Evolutionary conservation across 441 rosid species (phyloP).

Genomic region (Syzygium syzygioides): DNA sequence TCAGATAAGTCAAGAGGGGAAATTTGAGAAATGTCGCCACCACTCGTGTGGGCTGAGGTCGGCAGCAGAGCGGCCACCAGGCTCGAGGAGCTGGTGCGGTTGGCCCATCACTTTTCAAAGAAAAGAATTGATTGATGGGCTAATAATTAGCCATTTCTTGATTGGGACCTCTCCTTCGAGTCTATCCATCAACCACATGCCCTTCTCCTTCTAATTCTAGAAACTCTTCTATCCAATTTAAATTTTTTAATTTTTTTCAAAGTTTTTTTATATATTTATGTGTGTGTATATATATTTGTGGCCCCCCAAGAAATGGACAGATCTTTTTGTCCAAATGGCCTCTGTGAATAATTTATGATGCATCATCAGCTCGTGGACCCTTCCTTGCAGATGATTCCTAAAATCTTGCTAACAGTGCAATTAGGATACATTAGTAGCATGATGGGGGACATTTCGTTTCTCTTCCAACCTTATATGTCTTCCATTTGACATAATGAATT

Average conservation of each 20-base stretch:
- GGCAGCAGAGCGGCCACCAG: not conserved
- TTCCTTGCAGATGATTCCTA: not conserved
- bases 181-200: not conserved
- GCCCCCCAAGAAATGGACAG: not conserved
- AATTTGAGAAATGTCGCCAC: not conserved
- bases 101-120: not conserved
- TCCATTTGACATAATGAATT: not conserved
- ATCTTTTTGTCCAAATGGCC: not conserved
- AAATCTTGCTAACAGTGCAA: not conserved
- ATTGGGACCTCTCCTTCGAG: not conserved
- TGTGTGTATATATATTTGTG: not conserved
- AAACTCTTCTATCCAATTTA: not conserved
- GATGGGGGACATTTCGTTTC: not conserved
- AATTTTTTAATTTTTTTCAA: not conserved
- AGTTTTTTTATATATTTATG: not conserved
- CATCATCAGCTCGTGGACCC: not conserved
- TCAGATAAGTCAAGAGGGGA: not conserved
- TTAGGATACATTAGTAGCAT: not conserved
- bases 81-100: not conserved
- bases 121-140: not conserved
- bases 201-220: not conserved
- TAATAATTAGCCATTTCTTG: not conserved
- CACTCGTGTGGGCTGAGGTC: not conserved
- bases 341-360: not conserved
- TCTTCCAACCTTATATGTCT: not conserved